A percentile compares a stretch with the other conserved stretches of the same genome.
Conservation (phyloP, 371 early-diverging fungal genomes). For the Fennellomyces sp. region DNA sequence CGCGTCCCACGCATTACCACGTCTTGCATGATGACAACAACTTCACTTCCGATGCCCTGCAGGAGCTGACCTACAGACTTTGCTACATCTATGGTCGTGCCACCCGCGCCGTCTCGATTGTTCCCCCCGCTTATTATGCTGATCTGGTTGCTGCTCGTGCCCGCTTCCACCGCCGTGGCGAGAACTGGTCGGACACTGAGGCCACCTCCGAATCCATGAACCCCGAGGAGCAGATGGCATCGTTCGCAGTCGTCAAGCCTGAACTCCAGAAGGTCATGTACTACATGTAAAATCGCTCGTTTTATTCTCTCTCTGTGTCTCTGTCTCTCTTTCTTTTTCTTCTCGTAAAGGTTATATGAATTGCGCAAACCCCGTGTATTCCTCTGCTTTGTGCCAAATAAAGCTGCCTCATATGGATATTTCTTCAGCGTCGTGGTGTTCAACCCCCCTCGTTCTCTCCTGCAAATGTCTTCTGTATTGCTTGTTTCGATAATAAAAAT, state of each 20-base stretch:
- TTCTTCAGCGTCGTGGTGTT: too few species aligned
- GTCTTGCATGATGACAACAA: conserved; percentile 83
- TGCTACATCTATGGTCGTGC: conserved; percentile 90
- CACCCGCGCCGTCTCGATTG: conserved; percentile 77
- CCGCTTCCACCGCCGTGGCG: conserved; percentile 68
- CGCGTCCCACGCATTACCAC: conserved; percentile 85
- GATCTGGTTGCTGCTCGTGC: conserved; percentile 79
- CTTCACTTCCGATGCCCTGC: conserved; percentile 72
- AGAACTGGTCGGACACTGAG: conserved; percentile 41
- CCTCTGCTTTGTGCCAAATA: too few species aligned
- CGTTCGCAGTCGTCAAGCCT: conserved; percentile 37
- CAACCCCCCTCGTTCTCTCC: too few species aligned
- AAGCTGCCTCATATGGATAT: too few species aligned
- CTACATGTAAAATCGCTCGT: conserved; percentile 15
- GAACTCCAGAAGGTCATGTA: conserved; percentile 36
- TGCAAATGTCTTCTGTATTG: too few species aligned
- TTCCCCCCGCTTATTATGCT: conserved; percentile 89
- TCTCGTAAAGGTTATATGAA: too few species aligned
- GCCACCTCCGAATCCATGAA: conserved; percentile 30
- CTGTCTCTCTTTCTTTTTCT: too few species aligned
- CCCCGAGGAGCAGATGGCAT: conserved; percentile 29
- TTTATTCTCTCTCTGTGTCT: too few species aligned
- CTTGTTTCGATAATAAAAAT: too few species aligned
- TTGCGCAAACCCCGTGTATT: too few species aligned
- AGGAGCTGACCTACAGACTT: conserved; percentile 80